Percentiles rank a stretch among this genome's conserved stretches.
phyloP scores from a whole-genome alignment of 2,329 filamentous ascomycete species.

The Colletotrichum sidae region DNA sequence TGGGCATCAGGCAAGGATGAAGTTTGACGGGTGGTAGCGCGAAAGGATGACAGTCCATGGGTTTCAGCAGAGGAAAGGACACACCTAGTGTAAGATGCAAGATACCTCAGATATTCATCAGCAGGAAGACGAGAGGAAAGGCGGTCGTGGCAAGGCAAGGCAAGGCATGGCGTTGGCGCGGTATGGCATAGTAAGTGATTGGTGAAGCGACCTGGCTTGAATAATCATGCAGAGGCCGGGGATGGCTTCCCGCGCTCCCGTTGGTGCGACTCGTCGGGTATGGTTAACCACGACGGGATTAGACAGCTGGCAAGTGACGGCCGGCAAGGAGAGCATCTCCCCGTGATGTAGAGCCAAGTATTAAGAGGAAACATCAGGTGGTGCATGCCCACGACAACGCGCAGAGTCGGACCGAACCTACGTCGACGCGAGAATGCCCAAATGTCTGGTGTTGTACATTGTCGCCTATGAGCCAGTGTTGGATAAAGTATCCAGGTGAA shows the following conservation, averaged over 20 bases:
- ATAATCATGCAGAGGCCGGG: constrained; percentile 25
- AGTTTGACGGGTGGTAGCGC: neutral
- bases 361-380: neutral
- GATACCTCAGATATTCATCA: neutral
- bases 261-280: constrained; percentile 4
- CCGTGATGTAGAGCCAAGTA: too few relatives aligned
- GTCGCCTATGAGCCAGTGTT: too few relatives aligned
- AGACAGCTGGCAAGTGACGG: too few relatives aligned
- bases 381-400: constrained; percentile 9
- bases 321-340: too few relatives aligned
- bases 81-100: constrained; percentile 5
- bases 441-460: too few relatives aligned
- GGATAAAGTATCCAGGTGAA: neutral
- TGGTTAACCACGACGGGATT: neutral
- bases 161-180: constrained; percentile 1
- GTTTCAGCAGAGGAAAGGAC: constrained; percentile 1
- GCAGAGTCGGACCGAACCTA: constrained; percentile 4
- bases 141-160: constrained; percentile 7
- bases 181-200: constrained; percentile 5
- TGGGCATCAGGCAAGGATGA: constrained; percentile 6
- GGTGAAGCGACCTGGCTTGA: constrained; percentile 1
- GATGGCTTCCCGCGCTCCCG: constrained; percentile 19
- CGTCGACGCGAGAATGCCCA: too few relatives aligned
- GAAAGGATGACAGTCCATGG: neutral
- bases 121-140: constrained; percentile 13